Conservation (phyloP, 2,329 filamentous ascomycete genomes). For the Onygenales sp. region DNA sequence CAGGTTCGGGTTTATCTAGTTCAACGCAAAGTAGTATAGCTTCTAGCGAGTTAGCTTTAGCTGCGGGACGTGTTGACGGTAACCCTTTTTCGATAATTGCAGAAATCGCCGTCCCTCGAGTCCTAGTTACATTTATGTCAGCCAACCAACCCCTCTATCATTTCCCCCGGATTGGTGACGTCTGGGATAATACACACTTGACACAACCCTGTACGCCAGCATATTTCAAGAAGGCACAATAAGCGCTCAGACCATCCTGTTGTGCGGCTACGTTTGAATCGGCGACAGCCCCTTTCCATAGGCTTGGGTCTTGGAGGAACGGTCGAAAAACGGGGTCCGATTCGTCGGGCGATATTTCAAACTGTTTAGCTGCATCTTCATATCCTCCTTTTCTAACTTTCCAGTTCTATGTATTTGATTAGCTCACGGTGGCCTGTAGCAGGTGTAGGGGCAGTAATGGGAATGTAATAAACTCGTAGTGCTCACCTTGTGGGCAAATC, state of each 20-base stretch:
- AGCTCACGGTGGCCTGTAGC: neutral
- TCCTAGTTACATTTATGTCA: conserved; percentile 38
- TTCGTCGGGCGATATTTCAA: conserved; percentile 76
- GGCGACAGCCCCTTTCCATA: conserved; percentile 88
- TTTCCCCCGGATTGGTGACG: neutral
- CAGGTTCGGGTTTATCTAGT: conserved; percentile 71
- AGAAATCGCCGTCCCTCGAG: conserved; percentile 62
- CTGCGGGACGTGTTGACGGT: conserved; percentile 74
- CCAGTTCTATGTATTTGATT: conserved; percentile 55
- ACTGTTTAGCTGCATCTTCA: conserved; percentile 81
- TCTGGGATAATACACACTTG: conserved; percentile 38
- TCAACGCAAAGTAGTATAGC: conserved; percentile 83
- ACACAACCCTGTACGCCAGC: conserved; percentile 70
- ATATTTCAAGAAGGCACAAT: conserved; percentile 88
- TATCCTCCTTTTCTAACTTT: conserved; percentile 94
- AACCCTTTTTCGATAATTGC: conserved; percentile 88
- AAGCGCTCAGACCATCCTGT: conserved; percentile 77
- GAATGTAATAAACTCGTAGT: neutral
- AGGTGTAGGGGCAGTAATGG: neutral
- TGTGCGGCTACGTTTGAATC: conserved; percentile 97
- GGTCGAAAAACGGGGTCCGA: conserved; percentile 76
- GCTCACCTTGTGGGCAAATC: conserved; percentile 69
- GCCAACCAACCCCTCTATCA: neutral
- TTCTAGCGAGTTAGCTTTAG: conserved; percentile 79
- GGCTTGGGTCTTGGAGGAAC: conserved; percentile 69